Percentiles rank a stretch among this genome's conserved stretches.
phyloP scores from a whole-genome alignment of 371 early-diverging fungal genomes.

The Actinomortierella wolfii region DNA sequence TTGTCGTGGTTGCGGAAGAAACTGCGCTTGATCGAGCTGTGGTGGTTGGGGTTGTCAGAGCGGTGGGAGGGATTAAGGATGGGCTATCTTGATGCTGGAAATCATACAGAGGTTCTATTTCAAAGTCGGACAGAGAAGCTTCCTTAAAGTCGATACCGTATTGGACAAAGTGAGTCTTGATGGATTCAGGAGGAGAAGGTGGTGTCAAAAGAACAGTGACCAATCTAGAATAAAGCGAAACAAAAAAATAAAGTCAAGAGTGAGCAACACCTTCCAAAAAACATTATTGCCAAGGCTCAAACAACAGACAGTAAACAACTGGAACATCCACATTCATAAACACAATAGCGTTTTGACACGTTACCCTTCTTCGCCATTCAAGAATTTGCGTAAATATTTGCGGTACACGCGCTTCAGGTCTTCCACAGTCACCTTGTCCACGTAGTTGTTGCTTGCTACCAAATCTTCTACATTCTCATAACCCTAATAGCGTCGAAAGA shows the following conservation, averaged over 20 bases:
- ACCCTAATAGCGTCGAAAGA: slow-evolving; percentile 8
- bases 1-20: slow-evolving; percentile 22
- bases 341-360: background rate
- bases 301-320: background rate
- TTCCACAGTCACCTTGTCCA: slow-evolving; percentile 49
- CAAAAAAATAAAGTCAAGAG: background rate
- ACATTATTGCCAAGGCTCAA: background rate
- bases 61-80: too few species aligned
- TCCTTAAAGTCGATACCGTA: slow-evolving; percentile 45
- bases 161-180: slow-evolving; percentile 40
- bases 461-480: slow-evolving; percentile 25
- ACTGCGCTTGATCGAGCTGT: slow-evolving; percentile 16
- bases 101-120: slow-evolving; percentile 36
- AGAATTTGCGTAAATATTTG: slow-evolving; percentile 57
- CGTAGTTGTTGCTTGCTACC: slow-evolving; percentile 21
- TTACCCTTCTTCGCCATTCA: slow-evolving; percentile 44
- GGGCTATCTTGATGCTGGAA: slow-evolving; percentile 8
- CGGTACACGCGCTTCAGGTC: slow-evolving; percentile 55
- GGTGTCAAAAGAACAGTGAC: slow-evolving; percentile 41
- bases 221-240: slow-evolving; percentile 8
- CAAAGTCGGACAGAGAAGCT: slow-evolving; percentile 28
- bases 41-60: background rate
- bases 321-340: background rate
- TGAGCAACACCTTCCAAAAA: too few species aligned
- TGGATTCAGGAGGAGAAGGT: slow-evolving; percentile 40